These are phyloP conservation scores for Colletotrichum karsti DNA, from an alignment of 2,329 filamentous ascomycete species.

Conservation along the genomic window DNA sequence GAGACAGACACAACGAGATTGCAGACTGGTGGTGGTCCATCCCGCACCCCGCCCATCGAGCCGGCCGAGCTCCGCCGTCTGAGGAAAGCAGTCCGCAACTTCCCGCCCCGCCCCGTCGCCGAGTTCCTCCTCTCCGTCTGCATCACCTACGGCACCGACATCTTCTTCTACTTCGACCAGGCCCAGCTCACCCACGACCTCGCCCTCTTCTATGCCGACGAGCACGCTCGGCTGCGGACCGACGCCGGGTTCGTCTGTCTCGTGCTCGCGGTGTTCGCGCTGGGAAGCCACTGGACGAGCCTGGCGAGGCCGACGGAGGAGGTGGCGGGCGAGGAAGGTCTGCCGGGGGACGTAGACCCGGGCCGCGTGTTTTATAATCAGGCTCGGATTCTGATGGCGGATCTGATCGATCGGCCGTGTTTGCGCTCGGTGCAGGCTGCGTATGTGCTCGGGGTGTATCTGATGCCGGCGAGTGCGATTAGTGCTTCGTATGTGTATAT, in stretches of 20 bases:
- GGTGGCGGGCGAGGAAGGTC: background rate
- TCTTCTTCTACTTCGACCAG: constrained; percentile 41
- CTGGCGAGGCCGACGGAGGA: constrained; percentile 37
- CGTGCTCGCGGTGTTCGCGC: constrained; percentile 35
- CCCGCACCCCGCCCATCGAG: constrained; percentile 21
- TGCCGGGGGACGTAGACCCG: constrained; percentile 33
- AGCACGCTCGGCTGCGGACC: constrained; percentile 27
- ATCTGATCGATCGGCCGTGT: constrained; percentile 42
- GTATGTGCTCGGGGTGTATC: constrained; percentile 43
- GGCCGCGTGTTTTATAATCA: constrained; percentile 40
- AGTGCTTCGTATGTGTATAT: constrained; percentile 43
- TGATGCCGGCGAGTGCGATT: constrained; percentile 43
- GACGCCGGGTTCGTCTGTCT: constrained; percentile 38
- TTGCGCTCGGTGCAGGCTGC: constrained; percentile 42
- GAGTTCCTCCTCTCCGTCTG: constrained; percentile 39
- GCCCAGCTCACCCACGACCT: constrained; percentile 34
- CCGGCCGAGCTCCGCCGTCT: constrained; percentile 32
- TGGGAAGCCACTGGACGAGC: constrained; percentile 44
- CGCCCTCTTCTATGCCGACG: constrained; percentile 35
- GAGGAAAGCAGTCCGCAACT: constrained; percentile 32
- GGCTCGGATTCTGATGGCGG: constrained; percentile 39
- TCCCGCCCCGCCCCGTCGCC: constrained; percentile 36
- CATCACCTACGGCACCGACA: constrained; percentile 36
- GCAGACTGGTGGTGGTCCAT: constrained; percentile 31
- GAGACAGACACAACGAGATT: constrained; percentile 31